phyloP scores from a whole-genome alignment of 1,284 basidiomycete species.

The Sporisorium iseilematis-ciliati region DNA sequence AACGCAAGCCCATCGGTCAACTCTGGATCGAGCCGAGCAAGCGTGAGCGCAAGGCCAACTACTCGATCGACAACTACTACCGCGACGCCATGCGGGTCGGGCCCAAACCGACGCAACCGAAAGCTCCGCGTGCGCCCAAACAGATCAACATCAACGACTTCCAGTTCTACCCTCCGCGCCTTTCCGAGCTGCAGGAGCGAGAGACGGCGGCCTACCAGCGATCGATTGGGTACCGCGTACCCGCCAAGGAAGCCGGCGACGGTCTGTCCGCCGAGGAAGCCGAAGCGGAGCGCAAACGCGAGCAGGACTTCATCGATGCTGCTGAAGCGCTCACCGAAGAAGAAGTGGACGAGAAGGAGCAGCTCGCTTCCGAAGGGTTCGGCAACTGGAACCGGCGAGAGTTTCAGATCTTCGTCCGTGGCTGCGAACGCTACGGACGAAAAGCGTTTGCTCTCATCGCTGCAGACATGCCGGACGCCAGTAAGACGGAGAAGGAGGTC shows the following conservation, averaged over 20 bases:
- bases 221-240: constrained; percentile 81
- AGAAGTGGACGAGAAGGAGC: constrained; percentile 80
- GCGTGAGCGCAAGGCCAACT: constrained; percentile 92
- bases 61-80: constrained; percentile 83
- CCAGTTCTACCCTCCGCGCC: constrained; percentile 91
- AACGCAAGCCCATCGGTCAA: constrained; percentile 75
- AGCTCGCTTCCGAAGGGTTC: constrained; percentile 58
- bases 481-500: constrained; percentile 84
- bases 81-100: constrained; percentile 88
- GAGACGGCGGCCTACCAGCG: constrained; percentile 75
- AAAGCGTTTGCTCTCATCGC: constrained; percentile 83
- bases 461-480: constrained; percentile 77
- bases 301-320: constrained; percentile 81
- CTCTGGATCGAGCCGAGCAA: constrained; percentile 89
- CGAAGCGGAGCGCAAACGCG: constrained; percentile 76
- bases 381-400: constrained; percentile 79
- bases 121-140: constrained; percentile 87
- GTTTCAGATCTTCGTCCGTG: constrained; percentile 90
- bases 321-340: constrained; percentile 75
- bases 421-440: constrained; percentile 87
- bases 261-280: constrained; percentile 54
- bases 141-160: constrained; percentile 93
- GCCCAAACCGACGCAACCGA: constrained; percentile 78
- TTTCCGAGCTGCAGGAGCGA: constrained; percentile 87
- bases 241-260: constrained; percentile 77